These are phyloP conservation scores for Camelina sativa DNA, from an alignment of 345 rosid genomes.

Conservation along the genomic window DNA sequence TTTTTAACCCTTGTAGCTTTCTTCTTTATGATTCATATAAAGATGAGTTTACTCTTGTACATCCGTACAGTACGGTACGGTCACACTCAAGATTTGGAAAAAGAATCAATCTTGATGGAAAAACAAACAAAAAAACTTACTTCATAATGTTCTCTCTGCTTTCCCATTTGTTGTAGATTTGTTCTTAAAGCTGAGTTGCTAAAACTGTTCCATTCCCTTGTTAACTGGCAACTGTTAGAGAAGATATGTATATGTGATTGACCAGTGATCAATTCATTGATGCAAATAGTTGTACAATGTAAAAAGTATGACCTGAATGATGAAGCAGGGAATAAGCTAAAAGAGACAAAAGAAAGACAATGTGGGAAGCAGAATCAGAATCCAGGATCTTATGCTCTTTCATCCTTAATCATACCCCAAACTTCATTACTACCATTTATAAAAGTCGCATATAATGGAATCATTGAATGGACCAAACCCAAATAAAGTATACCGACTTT, in stretches of 20 bases:
- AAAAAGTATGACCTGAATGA: slow-evolving; percentile 18
- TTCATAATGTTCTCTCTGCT: background rate
- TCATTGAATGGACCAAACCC: slow-evolving; percentile 39
- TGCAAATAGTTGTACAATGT: slow-evolving; percentile 31
- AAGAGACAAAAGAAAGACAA: slow-evolving; percentile 20
- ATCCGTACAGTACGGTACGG: slow-evolving; percentile 33
- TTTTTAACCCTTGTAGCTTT: slow-evolving; percentile 36
- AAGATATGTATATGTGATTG: slow-evolving; percentile 20
- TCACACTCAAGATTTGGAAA: slow-evolving; percentile 18
- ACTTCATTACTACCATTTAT: slow-evolving; percentile 31
- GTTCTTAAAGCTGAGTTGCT: slow-evolving; percentile 19
- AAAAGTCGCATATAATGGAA: slow-evolving; percentile 27
- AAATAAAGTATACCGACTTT: slow-evolving; percentile 20
- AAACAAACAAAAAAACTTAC: background rate
- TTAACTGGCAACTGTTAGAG: background rate
- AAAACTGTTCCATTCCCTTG: background rate
- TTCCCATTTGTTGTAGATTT: slow-evolving; percentile 13
- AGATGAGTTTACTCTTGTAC: slow-evolving; percentile 43
- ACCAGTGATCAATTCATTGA: slow-evolving; percentile 16
- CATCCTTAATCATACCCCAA: slow-evolving; percentile 44
- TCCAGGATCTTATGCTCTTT: slow-evolving; percentile 35
- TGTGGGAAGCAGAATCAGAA: slow-evolving; percentile 37
- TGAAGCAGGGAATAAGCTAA: slow-evolving; percentile 10
- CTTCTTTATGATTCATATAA: slow-evolving; percentile 37
- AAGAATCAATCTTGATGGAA: slow-evolving; percentile 14